These are phyloP conservation scores for Dictyophora rubrovolvata DNA, from an alignment of 768 basidiomycete species.

Conservation along the genomic window DNA sequence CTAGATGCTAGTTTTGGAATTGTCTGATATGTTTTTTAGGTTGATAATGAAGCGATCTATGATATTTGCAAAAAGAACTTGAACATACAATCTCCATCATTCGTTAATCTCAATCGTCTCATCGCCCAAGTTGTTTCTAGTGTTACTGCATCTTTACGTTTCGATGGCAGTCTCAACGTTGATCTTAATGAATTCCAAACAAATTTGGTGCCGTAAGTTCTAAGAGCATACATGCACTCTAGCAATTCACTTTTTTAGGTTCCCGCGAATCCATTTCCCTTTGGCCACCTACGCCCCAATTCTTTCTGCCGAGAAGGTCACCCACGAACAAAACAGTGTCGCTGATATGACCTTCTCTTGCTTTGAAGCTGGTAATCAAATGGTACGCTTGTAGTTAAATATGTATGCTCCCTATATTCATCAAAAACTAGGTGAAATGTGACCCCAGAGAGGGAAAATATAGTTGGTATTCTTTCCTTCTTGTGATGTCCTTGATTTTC, in stretches of 20 bases:
- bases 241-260: slow-evolving; percentile 34
- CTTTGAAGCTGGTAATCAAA: slow-evolving; percentile 94
- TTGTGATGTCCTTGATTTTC: neutral
- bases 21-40: slow-evolving; percentile 31
- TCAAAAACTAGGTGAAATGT: slow-evolving; percentile 49
- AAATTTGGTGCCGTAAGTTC: slow-evolving; percentile 86
- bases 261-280: slow-evolving; percentile 98
- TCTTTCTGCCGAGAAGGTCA: slow-evolving; percentile 89
- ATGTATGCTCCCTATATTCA: neutral
- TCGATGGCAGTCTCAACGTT: slow-evolving; percentile 95
- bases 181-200: slow-evolving; percentile 99
- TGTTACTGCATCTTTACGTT: slow-evolving; percentile 92
- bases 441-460: slow-evolving; percentile 98
- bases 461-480: slow-evolving; percentile 43
- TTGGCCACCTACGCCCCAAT: slow-evolving; percentile 93
- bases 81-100: slow-evolving; percentile 74
- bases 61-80: slow-evolving; percentile 98
- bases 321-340: slow-evolving; percentile 95
- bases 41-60: slow-evolving; percentile 99
- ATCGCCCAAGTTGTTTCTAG: slow-evolving; percentile 99
- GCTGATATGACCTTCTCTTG: slow-evolving; percentile 98
- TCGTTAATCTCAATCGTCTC: slow-evolving; percentile 89
- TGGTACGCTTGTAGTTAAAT: slow-evolving; percentile 46
- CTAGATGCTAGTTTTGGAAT: neutral
- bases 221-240: slow-evolving; percentile 3